Percentiles rank a stretch among this genome's conserved stretches.
Evolutionary conservation across 2,329 filamentous ascomycete species (phyloP).

Genomic region (Trichophaea hybrida): DNA sequence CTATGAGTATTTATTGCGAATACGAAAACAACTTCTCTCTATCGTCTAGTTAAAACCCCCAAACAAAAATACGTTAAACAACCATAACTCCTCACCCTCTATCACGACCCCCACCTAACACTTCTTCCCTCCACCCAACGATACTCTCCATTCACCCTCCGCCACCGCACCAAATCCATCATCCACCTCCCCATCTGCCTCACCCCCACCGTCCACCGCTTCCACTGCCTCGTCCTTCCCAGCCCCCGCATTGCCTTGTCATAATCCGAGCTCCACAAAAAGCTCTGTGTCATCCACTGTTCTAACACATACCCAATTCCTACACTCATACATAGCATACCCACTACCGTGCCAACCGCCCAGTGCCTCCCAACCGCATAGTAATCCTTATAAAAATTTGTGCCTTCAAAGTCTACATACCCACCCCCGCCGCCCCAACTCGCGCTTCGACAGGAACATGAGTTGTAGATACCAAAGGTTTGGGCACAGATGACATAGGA

Average conservation of each 20-base stretch:
- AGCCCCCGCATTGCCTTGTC: constrained; percentile 15
- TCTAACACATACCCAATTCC: constrained; percentile 14
- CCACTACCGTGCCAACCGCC: constrained; percentile 19
- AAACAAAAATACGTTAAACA: not conserved
- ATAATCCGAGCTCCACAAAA: constrained; percentile 17
- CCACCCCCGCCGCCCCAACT: constrained; percentile 32
- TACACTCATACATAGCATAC: constrained; percentile 6
- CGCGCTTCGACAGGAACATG: constrained; percentile 33
- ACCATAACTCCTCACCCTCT: not conserved
- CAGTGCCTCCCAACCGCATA: constrained; percentile 20
- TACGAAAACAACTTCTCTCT: too few species aligned
- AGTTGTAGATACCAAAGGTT: constrained; percentile 34
- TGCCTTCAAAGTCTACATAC: constrained; percentile 33
- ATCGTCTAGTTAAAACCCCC: too few species aligned
- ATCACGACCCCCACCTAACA: not conserved
- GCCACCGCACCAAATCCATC: not conserved
- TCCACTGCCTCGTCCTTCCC: constrained; percentile 10
- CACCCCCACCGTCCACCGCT: not conserved
- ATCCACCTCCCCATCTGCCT: not conserved
- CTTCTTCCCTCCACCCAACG: not conserved
- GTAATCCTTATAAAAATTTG: constrained; percentile 28
- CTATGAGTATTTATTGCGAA: too few species aligned
- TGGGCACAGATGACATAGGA: constrained; percentile 32
- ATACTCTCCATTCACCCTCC: not conserved
- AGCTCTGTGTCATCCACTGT: constrained; percentile 24